Percentiles rank a stretch among this genome's conserved stretches.
These are phyloP conservation scores for carrot (Daucus carota) DNA, from an alignment of 129 eudicot species.

Conservation along the genomic window DH1_v3.0 NC_030382.2:37147501-37148000, in stretches of 20 bases:
- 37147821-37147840: slow-evolving; percentile 69
- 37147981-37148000: not conserved
- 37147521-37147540: slow-evolving; percentile 56
- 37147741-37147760: slow-evolving; percentile 23
- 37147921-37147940: slow-evolving; percentile 81
- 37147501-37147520: slow-evolving; percentile 73
- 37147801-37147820: slow-evolving; percentile 71
- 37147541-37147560: slow-evolving; percentile 56
- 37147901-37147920: slow-evolving; percentile 66
- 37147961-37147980: not conserved
- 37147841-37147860: slow-evolving; percentile 62
- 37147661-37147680: too few relatives aligned
- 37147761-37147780: slow-evolving; percentile 55
- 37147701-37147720: slow-evolving; percentile 30
- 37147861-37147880: slow-evolving; percentile 67
- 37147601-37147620: slow-evolving; percentile 57
- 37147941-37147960: not conserved
- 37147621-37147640: too few relatives aligned
- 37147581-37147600: slow-evolving; percentile 81
- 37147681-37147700: not conserved
- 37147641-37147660: too few relatives aligned
- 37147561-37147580: slow-evolving; percentile 45
- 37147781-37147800: slow-evolving; percentile 60
- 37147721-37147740: slow-evolving; percentile 65
- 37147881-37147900: slow-evolving; percentile 83